Base-by-base conservation (phyloP, 371 early-diverging fungal genomes). In the Haplosporangium sp. region DNA sequence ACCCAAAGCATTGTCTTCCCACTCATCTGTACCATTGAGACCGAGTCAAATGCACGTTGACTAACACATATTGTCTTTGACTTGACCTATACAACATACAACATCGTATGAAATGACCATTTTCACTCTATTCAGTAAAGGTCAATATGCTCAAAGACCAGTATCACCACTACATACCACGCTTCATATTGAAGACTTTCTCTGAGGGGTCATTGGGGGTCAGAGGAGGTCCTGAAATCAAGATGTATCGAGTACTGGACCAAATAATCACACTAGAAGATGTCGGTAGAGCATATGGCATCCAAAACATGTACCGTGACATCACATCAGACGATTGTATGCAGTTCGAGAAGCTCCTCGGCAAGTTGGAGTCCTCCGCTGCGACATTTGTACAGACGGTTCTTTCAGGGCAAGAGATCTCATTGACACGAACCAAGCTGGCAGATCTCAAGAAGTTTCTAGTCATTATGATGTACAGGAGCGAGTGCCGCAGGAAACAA, bases 101-200 rank as follows among this genome's bases (percentile, higher is more conserved):
- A n/a, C n/a, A n/a, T n/a, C n/a, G n/a, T n/a, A n/a, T n/a, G n/a
- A n/a, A n/a, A n/a, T n/a, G n/a, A n/a, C n/a, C n/a, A n/a, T n/a
- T n/a, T n/a, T n/a, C n/a, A n/a, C n/a, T n/a, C n/a, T n/a, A n/a
- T n/a, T n/a, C n/a, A n/a, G n/a, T n/a, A n/a, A n/a, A n/a, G n/a
- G n/a, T n/a, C 40, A 16, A 21, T 16, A 59, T 5, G 20, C 36
- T 10, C 45, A 57, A 16, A 45, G 46, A 51, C 36, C 67, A 73
- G 52, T 67, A 53, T 53, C 73, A 73, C 59, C 73, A 73, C 47
- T 73, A 73, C 21, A 67, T 73, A 21, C 73, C 73, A 58, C 63
- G 67, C 36, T 73, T 73, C 55, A 73, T 73, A 40, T 45, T 73
- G 37, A 73, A 61, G 65, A 51, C 60, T 14, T 71, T 71, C 29